phyloP scores from a whole-genome alignment of 352 stramenopile species.

The Pythium apleroticum region DNA sequence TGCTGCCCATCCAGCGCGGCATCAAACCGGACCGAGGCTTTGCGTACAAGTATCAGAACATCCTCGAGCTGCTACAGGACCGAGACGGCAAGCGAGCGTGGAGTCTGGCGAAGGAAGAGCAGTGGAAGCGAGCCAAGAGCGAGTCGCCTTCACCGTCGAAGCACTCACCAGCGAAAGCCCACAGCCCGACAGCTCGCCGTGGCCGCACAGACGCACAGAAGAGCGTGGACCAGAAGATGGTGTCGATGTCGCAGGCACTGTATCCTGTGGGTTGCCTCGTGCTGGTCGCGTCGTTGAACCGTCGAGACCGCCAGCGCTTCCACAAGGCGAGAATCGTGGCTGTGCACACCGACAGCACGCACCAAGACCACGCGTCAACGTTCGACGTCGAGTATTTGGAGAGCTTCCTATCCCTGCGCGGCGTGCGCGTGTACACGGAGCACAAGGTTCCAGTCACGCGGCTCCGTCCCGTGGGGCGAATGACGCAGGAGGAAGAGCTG shows the following conservation, averaged over 20 bases:
- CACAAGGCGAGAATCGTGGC: slow-evolving; percentile 33
- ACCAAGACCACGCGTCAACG: slow-evolving; percentile 22
- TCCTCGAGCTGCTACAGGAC: slow-evolving; percentile 69
- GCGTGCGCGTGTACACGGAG: slow-evolving; percentile 35
- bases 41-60: slow-evolving; percentile 70
- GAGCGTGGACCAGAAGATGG: slow-evolving; percentile 20
- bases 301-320: slow-evolving; percentile 19
- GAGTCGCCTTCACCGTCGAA: neutral
- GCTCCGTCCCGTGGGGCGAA: slow-evolving; percentile 14
- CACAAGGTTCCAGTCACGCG: slow-evolving; percentile 21
- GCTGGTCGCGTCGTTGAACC: slow-evolving; percentile 23
- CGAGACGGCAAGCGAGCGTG: slow-evolving; percentile 58
- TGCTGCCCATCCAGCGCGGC: slow-evolving; percentile 41
- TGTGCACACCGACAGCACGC: slow-evolving; percentile 28
- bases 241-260: slow-evolving; percentile 37
- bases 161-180: neutral
- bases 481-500: neutral
- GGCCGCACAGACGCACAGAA: slow-evolving; percentile 12
- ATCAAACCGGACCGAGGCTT: slow-evolving; percentile 46
- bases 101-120: slow-evolving; percentile 48
- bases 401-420: slow-evolving; percentile 26
- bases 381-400: slow-evolving; percentile 51
- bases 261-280: slow-evolving; percentile 47
- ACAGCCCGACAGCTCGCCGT: slow-evolving; percentile 14
- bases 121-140: slow-evolving; percentile 22